Evolutionary conservation across 495 filamentous ascomycete species (phyloP).

Genomic region (Lophiostoma macrostomum): DNA sequence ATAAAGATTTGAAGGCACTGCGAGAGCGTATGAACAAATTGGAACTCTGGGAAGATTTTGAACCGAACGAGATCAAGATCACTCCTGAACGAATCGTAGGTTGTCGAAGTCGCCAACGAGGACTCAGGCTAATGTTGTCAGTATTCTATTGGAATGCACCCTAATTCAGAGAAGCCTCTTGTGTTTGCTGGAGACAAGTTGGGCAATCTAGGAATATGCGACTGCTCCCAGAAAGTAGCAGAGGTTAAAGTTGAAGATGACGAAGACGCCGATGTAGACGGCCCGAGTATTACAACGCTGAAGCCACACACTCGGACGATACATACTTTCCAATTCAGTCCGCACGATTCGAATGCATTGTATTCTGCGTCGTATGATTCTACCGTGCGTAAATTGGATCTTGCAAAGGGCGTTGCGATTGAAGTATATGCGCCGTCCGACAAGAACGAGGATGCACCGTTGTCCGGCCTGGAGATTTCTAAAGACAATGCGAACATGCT

Average conservation of each 20-base stretch:
- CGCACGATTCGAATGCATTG: slow-evolving; percentile 62
- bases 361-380: slow-evolving; percentile 94
- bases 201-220: slow-evolving; percentile 89
- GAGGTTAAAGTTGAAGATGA: slow-evolving; percentile 49
- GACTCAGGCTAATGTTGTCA: slow-evolving; percentile 5
- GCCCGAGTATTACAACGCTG: slow-evolving; percentile 76
- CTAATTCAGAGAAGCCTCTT: slow-evolving; percentile 75
- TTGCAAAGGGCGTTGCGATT: slow-evolving; percentile 70
- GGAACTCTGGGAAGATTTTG: slow-evolving; percentile 76
- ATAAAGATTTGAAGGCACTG: slow-evolving; percentile 71
- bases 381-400: slow-evolving; percentile 81
- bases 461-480: slow-evolving; percentile 79
- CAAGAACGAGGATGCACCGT: slow-evolving; percentile 64
- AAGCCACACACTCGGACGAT: slow-evolving; percentile 91
- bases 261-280: slow-evolving; percentile 63
- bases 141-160: slow-evolving; percentile 86
- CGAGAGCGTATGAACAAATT: slow-evolving; percentile 78
- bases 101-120: background rate
- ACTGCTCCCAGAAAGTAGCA: slow-evolving; percentile 70
- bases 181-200: slow-evolving; percentile 97
- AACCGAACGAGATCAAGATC: slow-evolving; percentile 85
- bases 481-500: slow-evolving; percentile 66
- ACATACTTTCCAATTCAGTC: slow-evolving; percentile 72
- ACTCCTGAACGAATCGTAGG: slow-evolving; percentile 74
- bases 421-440: slow-evolving; percentile 75